phyloP scores from a whole-genome alignment of 2,329 filamentous ascomycete species.

The Penicillium sp. region DNA sequence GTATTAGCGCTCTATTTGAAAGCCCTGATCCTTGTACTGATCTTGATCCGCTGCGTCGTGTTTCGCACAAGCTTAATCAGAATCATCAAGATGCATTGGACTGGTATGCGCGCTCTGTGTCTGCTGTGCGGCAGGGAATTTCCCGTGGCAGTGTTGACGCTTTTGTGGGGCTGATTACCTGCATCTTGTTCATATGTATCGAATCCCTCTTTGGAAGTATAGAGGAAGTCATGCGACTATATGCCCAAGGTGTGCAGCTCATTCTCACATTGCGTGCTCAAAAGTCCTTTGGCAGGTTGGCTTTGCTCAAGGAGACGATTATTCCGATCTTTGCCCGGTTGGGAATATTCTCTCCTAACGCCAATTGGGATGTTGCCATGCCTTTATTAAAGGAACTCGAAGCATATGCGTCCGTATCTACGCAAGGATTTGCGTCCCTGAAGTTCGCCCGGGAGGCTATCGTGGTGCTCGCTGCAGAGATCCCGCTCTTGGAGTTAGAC shows the following conservation, averaged over 20 bases:
- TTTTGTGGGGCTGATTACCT: constrained; percentile 33
- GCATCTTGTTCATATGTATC: constrained; percentile 37
- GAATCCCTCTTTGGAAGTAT: constrained; percentile 28
- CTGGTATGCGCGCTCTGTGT: constrained; percentile 36
- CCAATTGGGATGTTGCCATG: constrained; percentile 10
- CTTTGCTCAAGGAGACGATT: constrained; percentile 26
- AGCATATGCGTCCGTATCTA: neutral
- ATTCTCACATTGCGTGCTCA: constrained; percentile 23
- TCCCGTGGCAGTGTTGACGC: constrained; percentile 23
- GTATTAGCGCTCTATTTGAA: constrained; percentile 39
- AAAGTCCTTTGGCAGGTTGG: constrained; percentile 8
- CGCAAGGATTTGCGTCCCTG: constrained; percentile 18
- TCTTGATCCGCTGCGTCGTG: neutral
- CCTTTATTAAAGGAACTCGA: constrained; percentile 15
- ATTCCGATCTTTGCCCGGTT: constrained; percentile 33
- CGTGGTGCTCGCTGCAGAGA: constrained; percentile 24
- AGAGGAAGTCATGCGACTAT: constrained; percentile 30
- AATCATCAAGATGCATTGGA: constrained; percentile 27
- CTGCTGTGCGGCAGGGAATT: constrained; percentile 27
- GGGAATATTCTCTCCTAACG: constrained; percentile 20
- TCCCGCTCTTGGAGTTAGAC: constrained; percentile 21
- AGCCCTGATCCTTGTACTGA: constrained; percentile 20
- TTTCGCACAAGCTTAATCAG: constrained; percentile 8
- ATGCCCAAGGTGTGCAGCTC: constrained; percentile 29
- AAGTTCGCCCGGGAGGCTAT: constrained; percentile 29